phyloP scores from a whole-genome alignment of 1,284 basidiomycete genomes.

The Ganoderma meredithae region DNA sequence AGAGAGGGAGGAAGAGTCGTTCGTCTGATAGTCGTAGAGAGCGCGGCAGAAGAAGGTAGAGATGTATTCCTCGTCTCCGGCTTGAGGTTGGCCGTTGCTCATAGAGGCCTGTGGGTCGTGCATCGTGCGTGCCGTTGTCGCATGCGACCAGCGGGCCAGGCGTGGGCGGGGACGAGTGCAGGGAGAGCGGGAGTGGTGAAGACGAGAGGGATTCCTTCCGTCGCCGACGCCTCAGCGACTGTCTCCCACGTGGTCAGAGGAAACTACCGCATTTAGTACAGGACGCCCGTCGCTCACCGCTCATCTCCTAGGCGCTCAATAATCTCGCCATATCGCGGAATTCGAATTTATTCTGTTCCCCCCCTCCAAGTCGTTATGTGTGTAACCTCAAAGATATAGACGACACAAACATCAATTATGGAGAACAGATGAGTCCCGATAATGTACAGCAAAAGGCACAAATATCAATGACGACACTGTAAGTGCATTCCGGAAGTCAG shows the following conservation, averaged over 20 bases:
- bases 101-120: conserved; percentile 34
- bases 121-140: conserved; percentile 31
- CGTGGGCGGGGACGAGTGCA: conserved; percentile 14
- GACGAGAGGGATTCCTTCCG: conserved; percentile 21
- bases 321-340: background rate
- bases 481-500: background rate
- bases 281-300: background rate
- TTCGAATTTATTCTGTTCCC: no score
- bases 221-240: conserved; percentile 11
- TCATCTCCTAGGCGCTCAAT: background rate
- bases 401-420: background rate
- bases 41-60: conserved; percentile 89
- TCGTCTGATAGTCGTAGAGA: conserved; percentile 91
- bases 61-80: conserved; percentile 63
- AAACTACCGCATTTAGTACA: conserved; percentile 7
- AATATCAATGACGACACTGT: background rate
- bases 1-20: conserved; percentile 87
- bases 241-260: conserved; percentile 29
- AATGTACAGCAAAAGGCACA: background rate
- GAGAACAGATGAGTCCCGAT: background rate
- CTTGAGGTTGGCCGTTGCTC: conserved; percentile 30
- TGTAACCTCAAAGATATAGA: background rate
- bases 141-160: conserved; percentile 27
- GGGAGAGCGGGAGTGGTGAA: conserved; percentile 8
- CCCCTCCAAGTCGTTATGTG: no score